phyloP scores from a whole-genome alignment of 2,329 filamentous ascomycete genomes.

The Xylariales sp. region DNA sequence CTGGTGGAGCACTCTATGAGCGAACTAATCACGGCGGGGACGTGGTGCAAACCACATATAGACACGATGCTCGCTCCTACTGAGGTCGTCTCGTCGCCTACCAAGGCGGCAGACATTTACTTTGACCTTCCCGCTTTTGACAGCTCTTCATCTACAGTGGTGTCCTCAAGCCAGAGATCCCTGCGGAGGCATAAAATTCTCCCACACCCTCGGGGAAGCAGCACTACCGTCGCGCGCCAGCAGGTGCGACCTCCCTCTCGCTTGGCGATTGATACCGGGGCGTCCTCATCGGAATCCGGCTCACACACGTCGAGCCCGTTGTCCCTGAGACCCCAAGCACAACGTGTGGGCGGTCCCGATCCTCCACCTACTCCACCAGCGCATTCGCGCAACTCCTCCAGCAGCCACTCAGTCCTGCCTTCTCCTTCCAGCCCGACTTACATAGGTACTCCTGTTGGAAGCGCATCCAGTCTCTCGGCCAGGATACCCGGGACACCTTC shows the following conservation, averaged over 20 bases:
- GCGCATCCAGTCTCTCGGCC: slow-evolving; percentile 31
- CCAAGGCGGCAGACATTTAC: slow-evolving; percentile 21
- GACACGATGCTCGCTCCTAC: slow-evolving; percentile 32
- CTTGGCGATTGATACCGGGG: slow-evolving; percentile 23
- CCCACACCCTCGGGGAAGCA: slow-evolving; percentile 29
- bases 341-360: slow-evolving; percentile 40
- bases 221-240: slow-evolving; percentile 9
- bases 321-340: slow-evolving; percentile 36
- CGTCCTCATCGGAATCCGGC: slow-evolving; percentile 21
- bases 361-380: slow-evolving; percentile 61
- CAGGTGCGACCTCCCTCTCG: slow-evolving; percentile 10
- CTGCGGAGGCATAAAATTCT: slow-evolving; percentile 35
- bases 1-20: slow-evolving; percentile 9
- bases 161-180: slow-evolving; percentile 18
- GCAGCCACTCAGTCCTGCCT: slow-evolving; percentile 38
- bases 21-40: slow-evolving; percentile 8
- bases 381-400: slow-evolving; percentile 55
- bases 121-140: slow-evolving; percentile 19
- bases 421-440: slow-evolving; percentile 38
- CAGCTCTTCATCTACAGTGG: slow-evolving; percentile 16
- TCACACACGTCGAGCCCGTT: slow-evolving; percentile 28
- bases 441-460: slow-evolving; percentile 31
- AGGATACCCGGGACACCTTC: slow-evolving; percentile 54
- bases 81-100: slow-evolving; percentile 20
- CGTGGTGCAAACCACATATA: slow-evolving; percentile 20